Evolutionary conservation across 306 rosid genomes (phyloP).

Genomic region (Canavalia gladiata): DNA sequence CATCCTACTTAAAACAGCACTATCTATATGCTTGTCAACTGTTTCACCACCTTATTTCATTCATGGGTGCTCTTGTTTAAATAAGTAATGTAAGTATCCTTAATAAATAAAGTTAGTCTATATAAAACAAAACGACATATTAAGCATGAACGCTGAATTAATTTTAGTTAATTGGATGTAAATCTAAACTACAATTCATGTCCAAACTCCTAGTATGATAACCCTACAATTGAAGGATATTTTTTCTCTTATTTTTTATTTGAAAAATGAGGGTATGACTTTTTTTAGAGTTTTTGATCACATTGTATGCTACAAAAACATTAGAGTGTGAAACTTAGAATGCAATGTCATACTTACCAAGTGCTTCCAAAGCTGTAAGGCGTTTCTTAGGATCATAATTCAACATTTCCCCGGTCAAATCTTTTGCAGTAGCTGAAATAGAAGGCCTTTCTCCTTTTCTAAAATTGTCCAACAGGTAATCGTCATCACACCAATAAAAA

Average conservation of each 20-base stretch:
- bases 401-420: constrained; percentile 83
- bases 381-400: constrained; percentile 70
- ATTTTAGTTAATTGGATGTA: neutral
- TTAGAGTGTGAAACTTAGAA: neutral
- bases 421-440: constrained; percentile 85
- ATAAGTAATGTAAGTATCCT: constrained; percentile 36
- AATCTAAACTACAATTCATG: neutral
- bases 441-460: constrained; percentile 90
- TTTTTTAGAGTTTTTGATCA: neutral
- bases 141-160: neutral
- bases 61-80: constrained; percentile 87
- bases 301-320: neutral
- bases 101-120: constrained; percentile 24
- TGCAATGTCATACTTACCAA: constrained; percentile 57
- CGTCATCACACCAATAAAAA: neutral
- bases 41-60: constrained; percentile 74
- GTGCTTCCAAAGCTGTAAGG: constrained; percentile 83
- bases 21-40: constrained; percentile 80
- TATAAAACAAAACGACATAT: neutral
- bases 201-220: neutral
- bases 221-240: neutral
- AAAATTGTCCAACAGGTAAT: neutral
- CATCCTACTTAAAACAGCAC: constrained; percentile 88
- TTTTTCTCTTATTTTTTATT: neutral
- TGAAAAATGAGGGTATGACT: neutral